Base-by-base conservation (phyloP, 208 protist species). In the Leishmania braziliensis region DNA sequence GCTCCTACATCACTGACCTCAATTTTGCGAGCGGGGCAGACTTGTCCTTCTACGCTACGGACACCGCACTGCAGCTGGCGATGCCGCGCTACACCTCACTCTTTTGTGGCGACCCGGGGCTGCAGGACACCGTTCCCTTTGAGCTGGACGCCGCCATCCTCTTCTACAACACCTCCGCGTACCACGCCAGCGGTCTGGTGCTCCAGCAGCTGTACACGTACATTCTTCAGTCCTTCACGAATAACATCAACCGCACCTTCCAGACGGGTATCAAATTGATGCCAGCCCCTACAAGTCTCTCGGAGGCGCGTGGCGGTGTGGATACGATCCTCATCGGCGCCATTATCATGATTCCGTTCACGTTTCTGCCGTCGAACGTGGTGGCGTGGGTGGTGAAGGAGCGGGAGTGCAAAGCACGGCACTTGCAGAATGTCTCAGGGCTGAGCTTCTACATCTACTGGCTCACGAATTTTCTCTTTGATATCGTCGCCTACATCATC, bases 321-420 rank as follows among this genome's bases (percentile, higher is more conserved):
- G 81, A 91, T 70, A 78, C 82, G 0, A 81, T 97, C 12, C 72
- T 95, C 12, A 90, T 94, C 16, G 81, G 81, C 16, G 88, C 92
- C 46, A 86, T 87, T 72, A 84, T 96, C 16, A 93, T 89, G 82
- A 92, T 95, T 56, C 94, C 92, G 16, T 94, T 95, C 74, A 89
- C 88, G 2, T 92, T 95, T 77, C 85, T 95, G 58, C 91, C 92
- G 5, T 88, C 91, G 26, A 94, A 87, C 77, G 78, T 81, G 16
- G 87, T 97, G 3, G 83, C 85, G 43, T 96, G 90, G 88, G 75
- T 97, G 3, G 93, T 97, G 74, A 95, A 90, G 89, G 94, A 97
- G 86, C 86, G 89, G 3, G 86, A 94, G 79, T 90, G 82, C 78
- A 93, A 91, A 71, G 86, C 91, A 29, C 86, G 87, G 29, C 89